A percentile compares a stretch with the other conserved stretches of the same genome.
Conservation (phyloP, 2,329 filamentous ascomycete species). For the Plenodomus lindquistii region DNA sequence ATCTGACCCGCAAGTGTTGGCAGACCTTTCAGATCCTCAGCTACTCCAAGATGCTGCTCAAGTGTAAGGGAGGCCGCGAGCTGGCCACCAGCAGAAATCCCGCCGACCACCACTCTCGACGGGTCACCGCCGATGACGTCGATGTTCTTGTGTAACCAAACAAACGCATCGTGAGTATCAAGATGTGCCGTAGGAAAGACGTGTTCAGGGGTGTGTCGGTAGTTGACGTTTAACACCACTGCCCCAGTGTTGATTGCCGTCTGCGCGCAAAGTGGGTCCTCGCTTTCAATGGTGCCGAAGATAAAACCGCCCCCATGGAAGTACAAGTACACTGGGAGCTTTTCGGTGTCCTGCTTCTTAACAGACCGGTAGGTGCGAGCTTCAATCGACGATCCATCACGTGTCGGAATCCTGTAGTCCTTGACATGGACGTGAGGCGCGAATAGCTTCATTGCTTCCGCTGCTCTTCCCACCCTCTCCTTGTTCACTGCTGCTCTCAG, state of each 20-base stretch:
- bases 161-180: constrained; percentile 59
- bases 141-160: constrained; percentile 57
- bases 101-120: constrained; percentile 53
- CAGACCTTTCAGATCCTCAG: constrained; percentile 28
- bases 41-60: constrained; percentile 51
- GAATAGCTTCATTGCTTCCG: constrained; percentile 23
- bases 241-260: constrained; percentile 50
- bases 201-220: constrained; percentile 62
- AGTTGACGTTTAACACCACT: constrained; percentile 60
- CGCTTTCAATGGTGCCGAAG: constrained; percentile 57
- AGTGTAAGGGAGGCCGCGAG: constrained; percentile 52
- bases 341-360: constrained; percentile 32
- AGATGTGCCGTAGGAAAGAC: constrained; percentile 57
- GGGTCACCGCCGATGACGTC: constrained; percentile 46
- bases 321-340: constrained; percentile 54
- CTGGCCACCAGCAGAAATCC: constrained; percentile 57
- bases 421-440: constrained; percentile 23
- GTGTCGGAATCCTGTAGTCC: constrained; percentile 44
- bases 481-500: constrained; percentile 25
- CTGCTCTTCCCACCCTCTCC: constrained; percentile 22
- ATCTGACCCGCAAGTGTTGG: constrained; percentile 53
- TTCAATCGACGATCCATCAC: constrained; percentile 52
- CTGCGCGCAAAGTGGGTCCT: constrained; percentile 57
- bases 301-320: constrained; percentile 61
- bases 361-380: constrained; percentile 54